phyloP scores from a whole-genome alignment of 495 filamentous ascomycete genomes.

The Aspergillus baeticus region DNA sequence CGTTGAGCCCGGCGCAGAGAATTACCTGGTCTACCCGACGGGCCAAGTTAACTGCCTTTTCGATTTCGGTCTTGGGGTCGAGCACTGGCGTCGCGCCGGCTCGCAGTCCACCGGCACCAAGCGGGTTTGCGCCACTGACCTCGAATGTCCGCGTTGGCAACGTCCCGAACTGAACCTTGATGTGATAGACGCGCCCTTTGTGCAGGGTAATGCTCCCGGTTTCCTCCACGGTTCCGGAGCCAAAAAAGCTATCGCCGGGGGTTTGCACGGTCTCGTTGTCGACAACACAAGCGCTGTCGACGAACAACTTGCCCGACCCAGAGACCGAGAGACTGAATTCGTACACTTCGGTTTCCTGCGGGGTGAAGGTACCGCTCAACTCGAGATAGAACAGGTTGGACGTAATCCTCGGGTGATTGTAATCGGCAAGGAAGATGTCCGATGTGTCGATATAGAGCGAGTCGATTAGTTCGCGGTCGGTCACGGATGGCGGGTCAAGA shows the following conservation, averaged over 20 bases:
- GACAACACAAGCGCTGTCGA: slow-evolving; percentile 68
- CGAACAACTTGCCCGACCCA: slow-evolving; percentile 67
- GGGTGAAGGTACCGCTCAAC: slow-evolving; percentile 57
- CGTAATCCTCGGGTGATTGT: slow-evolving; percentile 56
- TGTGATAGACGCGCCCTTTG: too few species aligned
- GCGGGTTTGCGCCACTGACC: slow-evolving; percentile 60
- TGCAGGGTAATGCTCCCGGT: too few species aligned
- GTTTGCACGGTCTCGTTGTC: slow-evolving; percentile 64
- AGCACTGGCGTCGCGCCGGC: too few species aligned
- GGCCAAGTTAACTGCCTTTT: too few species aligned
- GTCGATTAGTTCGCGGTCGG: slow-evolving; percentile 51
- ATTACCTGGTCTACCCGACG: slow-evolving; percentile 75
- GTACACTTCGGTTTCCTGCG: slow-evolving; percentile 64
- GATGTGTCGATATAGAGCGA: slow-evolving; percentile 53
- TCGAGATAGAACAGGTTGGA: slow-evolving; percentile 56
- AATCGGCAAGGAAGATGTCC: slow-evolving; percentile 62
- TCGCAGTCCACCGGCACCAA: too few species aligned
- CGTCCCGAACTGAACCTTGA: too few species aligned
- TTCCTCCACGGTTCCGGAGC: slow-evolving; percentile 60
- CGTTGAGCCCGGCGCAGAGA: slow-evolving; percentile 75
- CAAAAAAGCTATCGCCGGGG: slow-evolving; percentile 61
- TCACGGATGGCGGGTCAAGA: slow-evolving; percentile 49
- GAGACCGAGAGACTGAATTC: slow-evolving; percentile 75
- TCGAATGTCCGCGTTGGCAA: too few species aligned
- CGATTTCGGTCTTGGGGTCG: too few species aligned